These are phyloP conservation scores for Yamadazyma friedrichii DNA, from an alignment of 1,139 yeast genomes.

Conservation along the genomic window DNA sequence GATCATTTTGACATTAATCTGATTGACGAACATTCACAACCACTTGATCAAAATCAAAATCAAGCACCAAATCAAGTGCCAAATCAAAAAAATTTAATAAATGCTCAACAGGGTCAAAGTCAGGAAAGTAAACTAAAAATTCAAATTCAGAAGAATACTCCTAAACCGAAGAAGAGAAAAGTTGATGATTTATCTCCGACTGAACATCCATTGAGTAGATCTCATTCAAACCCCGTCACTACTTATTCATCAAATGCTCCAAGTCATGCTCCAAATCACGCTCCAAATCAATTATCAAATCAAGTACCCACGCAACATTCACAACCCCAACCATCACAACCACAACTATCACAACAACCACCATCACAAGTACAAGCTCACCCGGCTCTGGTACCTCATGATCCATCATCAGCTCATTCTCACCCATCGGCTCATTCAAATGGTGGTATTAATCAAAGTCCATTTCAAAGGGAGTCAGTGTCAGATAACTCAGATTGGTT, in stretches of 20 bases:
- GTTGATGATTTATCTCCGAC: constrained; percentile 7
- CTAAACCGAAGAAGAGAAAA: constrained; percentile 14
- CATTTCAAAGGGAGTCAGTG: constrained; percentile 9
- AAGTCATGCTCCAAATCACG: not conserved
- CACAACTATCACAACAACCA: not conserved
- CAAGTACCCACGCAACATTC: not conserved
- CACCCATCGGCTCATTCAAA: constrained; percentile 2
- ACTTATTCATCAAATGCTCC: not conserved
- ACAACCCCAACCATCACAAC: not conserved
- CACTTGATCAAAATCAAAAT: not conserved
- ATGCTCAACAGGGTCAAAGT: not conserved
- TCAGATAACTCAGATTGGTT: constrained; percentile 57
- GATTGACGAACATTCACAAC: not conserved
- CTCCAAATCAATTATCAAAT: not conserved
- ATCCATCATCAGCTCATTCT: not conserved
- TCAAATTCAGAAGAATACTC: constrained; percentile 64
- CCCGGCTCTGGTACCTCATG: not conserved
- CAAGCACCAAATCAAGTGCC: not conserved
- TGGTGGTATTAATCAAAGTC: constrained; percentile 1
- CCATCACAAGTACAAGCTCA: not conserved
- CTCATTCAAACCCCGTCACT: constrained; percentile 2
- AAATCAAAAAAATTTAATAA: not conserved
- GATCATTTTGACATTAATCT: constrained; percentile 31
- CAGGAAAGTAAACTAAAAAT: constrained; percentile 23
- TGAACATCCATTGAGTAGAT: constrained; percentile 2